Percentiles rank a stretch among this genome's conserved stretches.
Evolutionary conservation across 2,329 filamentous ascomycete genomes (phyloP).

Genomic region (Cladophialophora immunda): DNA sequence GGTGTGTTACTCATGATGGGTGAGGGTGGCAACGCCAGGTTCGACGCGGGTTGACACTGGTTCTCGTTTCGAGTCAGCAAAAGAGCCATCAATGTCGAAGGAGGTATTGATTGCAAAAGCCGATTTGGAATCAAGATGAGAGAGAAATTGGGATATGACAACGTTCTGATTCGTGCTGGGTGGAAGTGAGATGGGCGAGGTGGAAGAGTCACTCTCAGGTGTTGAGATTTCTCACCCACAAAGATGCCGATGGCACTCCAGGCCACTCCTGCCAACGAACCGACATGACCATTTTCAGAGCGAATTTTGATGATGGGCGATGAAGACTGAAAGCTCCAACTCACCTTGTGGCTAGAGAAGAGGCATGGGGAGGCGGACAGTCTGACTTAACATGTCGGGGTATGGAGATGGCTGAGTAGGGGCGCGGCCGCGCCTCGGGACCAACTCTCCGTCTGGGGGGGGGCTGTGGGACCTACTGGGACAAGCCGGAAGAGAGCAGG

Average conservation of each 20-base stretch:
- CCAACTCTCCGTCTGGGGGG: not conserved
- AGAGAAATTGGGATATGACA: not conserved
- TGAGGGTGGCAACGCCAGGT: conserved; percentile 13
- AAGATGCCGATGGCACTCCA: not conserved
- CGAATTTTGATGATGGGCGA: not conserved
- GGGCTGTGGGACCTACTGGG: not conserved
- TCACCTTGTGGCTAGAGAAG: conserved; percentile 19
- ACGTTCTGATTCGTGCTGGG: not conserved
- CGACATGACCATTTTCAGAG: not conserved
- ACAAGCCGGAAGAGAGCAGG: conserved; percentile 5
- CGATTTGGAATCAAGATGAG: not conserved
- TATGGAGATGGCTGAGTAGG: conserved; percentile 1
- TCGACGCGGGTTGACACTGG: conserved; percentile 16
- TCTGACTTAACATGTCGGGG: conserved; percentile 15
- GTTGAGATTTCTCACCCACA: not conserved
- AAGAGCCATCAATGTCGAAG: not conserved
- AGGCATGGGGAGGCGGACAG: conserved; percentile 10
- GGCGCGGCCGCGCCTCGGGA: conserved; percentile 1
- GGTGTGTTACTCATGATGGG: conserved; percentile 36
- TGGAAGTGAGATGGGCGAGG: not conserved
- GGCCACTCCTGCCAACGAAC: not conserved
- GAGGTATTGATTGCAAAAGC: not conserved
- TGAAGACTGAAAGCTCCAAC: conserved; percentile 2
- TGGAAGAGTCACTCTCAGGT: not conserved
- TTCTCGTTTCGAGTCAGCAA: conserved; percentile 15